A percentile compares a stretch with the other conserved stretches of the same genome.
Evolutionary conservation across 192 early-diverging fungal genomes (phyloP).

Genomic region (Coemansia sp.): DNA sequence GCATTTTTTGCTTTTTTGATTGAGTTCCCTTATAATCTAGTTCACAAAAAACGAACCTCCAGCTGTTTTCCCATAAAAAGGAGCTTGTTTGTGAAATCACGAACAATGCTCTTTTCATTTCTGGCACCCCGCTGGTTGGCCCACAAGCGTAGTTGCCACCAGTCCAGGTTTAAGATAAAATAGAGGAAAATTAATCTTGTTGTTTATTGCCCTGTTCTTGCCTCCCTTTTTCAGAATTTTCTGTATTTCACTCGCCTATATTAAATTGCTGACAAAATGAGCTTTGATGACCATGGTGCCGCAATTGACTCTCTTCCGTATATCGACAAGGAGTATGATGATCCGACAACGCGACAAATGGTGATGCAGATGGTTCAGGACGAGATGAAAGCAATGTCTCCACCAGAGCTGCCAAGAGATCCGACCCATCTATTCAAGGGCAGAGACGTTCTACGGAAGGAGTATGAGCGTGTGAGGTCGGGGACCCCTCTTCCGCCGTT

Average conservation of each 20-base stretch:
- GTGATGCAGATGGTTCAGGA: slow-evolving; percentile 36
- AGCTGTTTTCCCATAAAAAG: too few species aligned
- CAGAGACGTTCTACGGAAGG: slow-evolving; percentile 38
- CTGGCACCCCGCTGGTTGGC: too few species aligned
- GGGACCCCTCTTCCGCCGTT: slow-evolving; percentile 32
- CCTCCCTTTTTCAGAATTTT: background rate
- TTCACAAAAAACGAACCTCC: too few species aligned
- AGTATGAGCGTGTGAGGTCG: slow-evolving; percentile 44
- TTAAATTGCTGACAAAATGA: background rate
- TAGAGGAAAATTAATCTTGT: too few species aligned
- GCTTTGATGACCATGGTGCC: background rate
- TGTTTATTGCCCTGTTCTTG: background rate
- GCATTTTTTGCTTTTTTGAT: background rate
- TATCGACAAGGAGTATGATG: slow-evolving; percentile 53
- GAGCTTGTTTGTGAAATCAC: too few species aligned
- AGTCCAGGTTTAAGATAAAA: too few species aligned
- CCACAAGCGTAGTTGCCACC: too few species aligned
- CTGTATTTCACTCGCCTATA: too few species aligned
- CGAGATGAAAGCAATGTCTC: slow-evolving; percentile 41
- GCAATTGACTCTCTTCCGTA: slow-evolving; percentile 41
- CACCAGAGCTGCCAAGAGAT: slow-evolving; percentile 31
- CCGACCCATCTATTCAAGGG: slow-evolving; percentile 31
- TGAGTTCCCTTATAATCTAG: background rate
- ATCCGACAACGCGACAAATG: slow-evolving; percentile 22
- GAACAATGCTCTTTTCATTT: too few species aligned